Evolutionary conservation across 202 grass and related monocot genomes (phyloP), one percentile per base, ranked within the genome.

Genomic region (Setaria viridis): DNA sequence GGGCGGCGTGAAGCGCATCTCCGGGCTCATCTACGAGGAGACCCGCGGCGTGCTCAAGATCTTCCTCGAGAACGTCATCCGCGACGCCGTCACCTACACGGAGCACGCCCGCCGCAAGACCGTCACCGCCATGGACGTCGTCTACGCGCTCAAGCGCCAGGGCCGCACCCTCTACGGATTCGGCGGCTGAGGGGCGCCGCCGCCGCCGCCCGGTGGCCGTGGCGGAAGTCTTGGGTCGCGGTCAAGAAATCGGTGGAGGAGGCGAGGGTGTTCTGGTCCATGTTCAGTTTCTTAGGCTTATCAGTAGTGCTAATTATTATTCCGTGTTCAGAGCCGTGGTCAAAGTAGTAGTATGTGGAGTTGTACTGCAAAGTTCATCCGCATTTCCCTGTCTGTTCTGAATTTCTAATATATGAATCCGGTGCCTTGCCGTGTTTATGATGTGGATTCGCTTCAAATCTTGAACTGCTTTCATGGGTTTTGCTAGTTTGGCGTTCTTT

Each of bases 61-160:
- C 72, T 98, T 98, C 83, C 93, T 98, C n/a, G 95, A 98, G 91
- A 98, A 95, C 82, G 95, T 98, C 59, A 98, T 98, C 75, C 93
- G 95, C 59, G 95, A 98, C 59, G 95, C 95, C 49, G 95, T 98
- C 76, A 98, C 95, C 72, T 98, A 98, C 91, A 98, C 95, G 48
- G 95, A 98, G 82, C 95, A 98, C 80, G 91, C 95, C 14, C 87
- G 95, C 74, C 91, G 95, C 50, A 98, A 98, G 93, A 98, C 95
- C 45, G 95, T 98, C 65, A 98, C 93, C 19, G 93, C 95, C 80
- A 98, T 98, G 95, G 95, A 98, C 67, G 95, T 98, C 62, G 95
- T 98, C 73, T 98, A 98, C 86, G 93, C 95, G 16, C 95, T 98
- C 85, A 98, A 98, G 89, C 95, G 95, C 30, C 95, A 98, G 89